Evolutionary conservation across 805 yeast genomes (phyloP), one percentile per base, ranked within the genome.

Genomic region (Monosporozyma siamensis): DNA sequence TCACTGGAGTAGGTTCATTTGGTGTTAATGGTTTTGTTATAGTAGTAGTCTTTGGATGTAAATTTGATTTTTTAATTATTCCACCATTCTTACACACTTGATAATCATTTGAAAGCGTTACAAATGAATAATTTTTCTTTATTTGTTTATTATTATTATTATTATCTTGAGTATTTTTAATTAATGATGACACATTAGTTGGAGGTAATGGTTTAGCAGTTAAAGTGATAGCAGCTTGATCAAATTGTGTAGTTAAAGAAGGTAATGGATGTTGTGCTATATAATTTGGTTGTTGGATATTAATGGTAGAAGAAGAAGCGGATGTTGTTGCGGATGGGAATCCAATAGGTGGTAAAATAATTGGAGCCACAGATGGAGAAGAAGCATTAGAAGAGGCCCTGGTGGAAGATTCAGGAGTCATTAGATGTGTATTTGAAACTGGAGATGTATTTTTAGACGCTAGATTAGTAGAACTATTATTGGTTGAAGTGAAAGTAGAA

Each of bases 101-200:
- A 20, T 18, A 32, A 12, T 85, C 78, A 18, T 87, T 92, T 6
- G 95, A 84, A 62, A 89, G 97, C 14, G 92, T 78, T 50, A 89
- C 88, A 65, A 89, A 89, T 8, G 96, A 95, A 65, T 78, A 82
- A 2, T 32, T 40, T 24, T 25, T 30, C 23, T 39, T 30, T 17
- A 25, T 8, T 30, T 32, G 35, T 32, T 18, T 32, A 32, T 32
- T 4, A 17, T 6, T 30, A 14, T 6, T 3, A 8, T 18, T 18
- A 31, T 29, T 29, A 12, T 23, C 25, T 23, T 23, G n/a, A 4
- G 6, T 14, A 29, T 14, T 29, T n/a, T 29, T 29, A 4, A 29
- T 14, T 10, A 29, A 29, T n/a, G 31, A 11, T n/a, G 15, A 14
- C 11, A 29, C 18, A 29, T 29, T 29, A n/a, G 6, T 29, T 29